phyloP scores from a whole-genome alignment of 805 yeast species.

The Phaffomyces antillensis region DNA sequence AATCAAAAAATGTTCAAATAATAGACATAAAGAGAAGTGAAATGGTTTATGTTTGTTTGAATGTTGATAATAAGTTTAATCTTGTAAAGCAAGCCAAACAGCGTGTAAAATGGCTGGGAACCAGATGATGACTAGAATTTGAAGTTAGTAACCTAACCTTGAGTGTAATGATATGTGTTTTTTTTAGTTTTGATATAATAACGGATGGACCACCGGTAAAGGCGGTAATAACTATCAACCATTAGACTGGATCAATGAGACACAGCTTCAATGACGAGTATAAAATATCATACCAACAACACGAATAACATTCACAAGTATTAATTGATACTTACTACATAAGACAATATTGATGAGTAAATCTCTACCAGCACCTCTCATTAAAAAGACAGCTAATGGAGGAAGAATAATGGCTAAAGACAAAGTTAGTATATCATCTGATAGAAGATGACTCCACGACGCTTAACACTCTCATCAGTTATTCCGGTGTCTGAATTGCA shows the following conservation, averaged over 20 bases:
- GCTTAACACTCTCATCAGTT: too few relatives aligned
- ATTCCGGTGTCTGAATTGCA: too few relatives aligned
- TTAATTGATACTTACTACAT: slow-evolving; percentile 30
- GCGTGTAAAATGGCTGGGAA: slow-evolving; percentile 83
- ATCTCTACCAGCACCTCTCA: slow-evolving; percentile 56
- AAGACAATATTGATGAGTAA: slow-evolving; percentile 59
- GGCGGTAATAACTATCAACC: too few relatives aligned
- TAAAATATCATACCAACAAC: too few relatives aligned
- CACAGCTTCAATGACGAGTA: too few relatives aligned
- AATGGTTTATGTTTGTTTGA: not conserved
- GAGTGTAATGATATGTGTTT: too few relatives aligned
- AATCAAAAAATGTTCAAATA: too few relatives aligned
- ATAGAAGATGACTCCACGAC: not conserved
- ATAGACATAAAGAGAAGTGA: not conserved
- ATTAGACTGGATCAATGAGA: too few relatives aligned
- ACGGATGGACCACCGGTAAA: too few relatives aligned
- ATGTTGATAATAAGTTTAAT: not conserved
- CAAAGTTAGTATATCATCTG: not conserved
- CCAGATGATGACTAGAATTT: slow-evolving; percentile 40
- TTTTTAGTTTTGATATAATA: too few relatives aligned
- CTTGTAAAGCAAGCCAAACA: slow-evolving; percentile 43
- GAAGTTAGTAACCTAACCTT: not conserved
- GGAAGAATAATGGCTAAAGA: slow-evolving; percentile 54
- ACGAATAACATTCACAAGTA: too few relatives aligned
- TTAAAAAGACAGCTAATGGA: slow-evolving; percentile 70